These are phyloP conservation scores for Meyerozyma carpophila DNA, from an alignment of 1,139 yeast species.

Conservation along the genomic window DNA sequence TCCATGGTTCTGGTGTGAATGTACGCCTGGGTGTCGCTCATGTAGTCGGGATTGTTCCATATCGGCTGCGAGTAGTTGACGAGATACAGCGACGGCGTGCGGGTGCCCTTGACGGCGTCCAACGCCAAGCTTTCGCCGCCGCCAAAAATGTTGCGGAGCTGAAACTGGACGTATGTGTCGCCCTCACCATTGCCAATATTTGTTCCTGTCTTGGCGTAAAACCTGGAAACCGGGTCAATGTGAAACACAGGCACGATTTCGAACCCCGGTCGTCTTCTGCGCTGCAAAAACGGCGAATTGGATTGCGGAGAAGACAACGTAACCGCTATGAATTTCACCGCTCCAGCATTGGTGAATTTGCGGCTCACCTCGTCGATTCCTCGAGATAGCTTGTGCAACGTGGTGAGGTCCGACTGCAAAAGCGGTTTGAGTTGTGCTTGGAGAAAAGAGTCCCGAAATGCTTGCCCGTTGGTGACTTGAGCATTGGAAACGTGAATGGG, in stretches of 20 bases:
- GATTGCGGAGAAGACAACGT: constrained; percentile 16
- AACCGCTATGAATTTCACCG: constrained; percentile 41
- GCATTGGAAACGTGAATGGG: constrained; percentile 45
- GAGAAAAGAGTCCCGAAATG: constrained; percentile 48
- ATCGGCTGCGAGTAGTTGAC: constrained; percentile 62
- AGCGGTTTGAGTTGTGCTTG: constrained; percentile 52
- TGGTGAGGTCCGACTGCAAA: constrained; percentile 23
- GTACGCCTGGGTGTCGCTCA: constrained; percentile 50
- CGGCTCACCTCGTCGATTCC: constrained; percentile 39
- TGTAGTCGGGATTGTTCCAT: constrained; percentile 44
- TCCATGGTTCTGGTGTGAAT: constrained; percentile 62
- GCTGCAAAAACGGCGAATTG: constrained; percentile 4
- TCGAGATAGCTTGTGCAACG: constrained; percentile 31
- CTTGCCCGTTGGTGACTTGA: constrained; percentile 50
- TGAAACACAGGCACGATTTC: constrained; percentile 54
- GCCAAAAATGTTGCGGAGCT: constrained; percentile 73
- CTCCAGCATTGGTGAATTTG: constrained; percentile 36
- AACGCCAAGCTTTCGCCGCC: constrained; percentile 78
- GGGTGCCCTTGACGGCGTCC: constrained; percentile 77
- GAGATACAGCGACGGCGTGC: constrained; percentile 70
- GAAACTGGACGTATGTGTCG: constrained; percentile 79
- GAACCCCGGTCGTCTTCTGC: constrained; percentile 20
- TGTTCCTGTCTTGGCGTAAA: constrained; percentile 85
- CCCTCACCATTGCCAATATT: constrained; percentile 95
- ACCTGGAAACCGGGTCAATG: constrained; percentile 56